Base-by-base conservation (phyloP, 2,329 filamentous ascomycete genomes). In the Ophiostoma quercus region DNA sequence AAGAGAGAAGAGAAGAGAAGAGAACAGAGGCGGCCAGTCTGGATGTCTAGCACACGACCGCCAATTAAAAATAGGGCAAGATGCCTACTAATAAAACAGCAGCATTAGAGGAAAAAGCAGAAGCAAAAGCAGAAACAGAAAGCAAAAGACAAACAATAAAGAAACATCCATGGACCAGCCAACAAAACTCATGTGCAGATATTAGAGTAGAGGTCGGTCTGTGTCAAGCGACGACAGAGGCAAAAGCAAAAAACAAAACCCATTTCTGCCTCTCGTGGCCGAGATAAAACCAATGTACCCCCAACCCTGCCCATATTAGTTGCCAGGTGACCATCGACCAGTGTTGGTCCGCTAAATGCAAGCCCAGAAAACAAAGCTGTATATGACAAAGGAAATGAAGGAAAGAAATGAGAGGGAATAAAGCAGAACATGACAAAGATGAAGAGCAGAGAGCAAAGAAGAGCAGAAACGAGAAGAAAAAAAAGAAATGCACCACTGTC, bases 151-250 rank as follows among this genome's bases (percentile, higher is more conserved):
- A 60, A 32, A 37, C 39, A 54, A 22, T 65, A 77, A 79, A 77
- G 79, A 79, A 76, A 75, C 76, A 74, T 65, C 76, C 76, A 80
- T 84, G 82, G 82, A 80, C 83, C 83, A 84, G 83, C 83, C 83
- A 84, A 82, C 78, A 77, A 69, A 25, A 76, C 76, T 75, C 76
- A 74, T 73, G 75, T 76, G 79, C 80, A 82, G 80, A 79, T 79
- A 82, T 81, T 80, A 81, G 79, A 69, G 79, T 78, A 77, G 79
- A 79, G 68, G 68, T 62, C 65, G 68, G 68, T 54, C 65, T 71
- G 65, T 67, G 57, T 69, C 67, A 66, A 67, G 57, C 16, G 34
- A 51, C 63, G 51, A 41, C 37, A 41, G 41, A 54, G 60, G 19
- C 65, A n/a, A 37, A 63, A 43, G 39, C 60, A 66, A 66, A 65